phyloP scores from a whole-genome alignment of 1,284 basidiomycete species.

The Ganoderma lucidum region DNA sequence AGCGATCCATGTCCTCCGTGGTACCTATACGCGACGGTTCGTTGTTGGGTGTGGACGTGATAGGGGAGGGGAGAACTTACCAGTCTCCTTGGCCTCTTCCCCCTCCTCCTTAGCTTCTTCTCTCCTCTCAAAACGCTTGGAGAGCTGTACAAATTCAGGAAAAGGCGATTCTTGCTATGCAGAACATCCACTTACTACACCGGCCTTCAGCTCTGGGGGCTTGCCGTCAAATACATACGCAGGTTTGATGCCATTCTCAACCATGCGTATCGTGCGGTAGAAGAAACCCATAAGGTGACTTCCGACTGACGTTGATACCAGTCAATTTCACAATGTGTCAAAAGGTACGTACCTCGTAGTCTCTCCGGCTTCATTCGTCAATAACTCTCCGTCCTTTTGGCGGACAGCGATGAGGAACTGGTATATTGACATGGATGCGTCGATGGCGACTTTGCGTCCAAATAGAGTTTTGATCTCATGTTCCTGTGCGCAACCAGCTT shows the following conservation, averaged over 20 bases:
- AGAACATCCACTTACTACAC: constrained; percentile 75
- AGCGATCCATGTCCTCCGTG: constrained; percentile 91
- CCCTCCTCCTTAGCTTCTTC: constrained; percentile 95
- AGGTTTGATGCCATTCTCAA: constrained; percentile 99
- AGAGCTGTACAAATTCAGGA: constrained; percentile 61
- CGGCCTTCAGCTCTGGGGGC: constrained; percentile 96
- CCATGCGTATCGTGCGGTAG: constrained; percentile 96
- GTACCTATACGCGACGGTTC: constrained; percentile 58
- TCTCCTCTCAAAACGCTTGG: constrained; percentile 90
- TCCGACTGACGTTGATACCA: not conserved
- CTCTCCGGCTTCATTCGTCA: constrained; percentile 97
- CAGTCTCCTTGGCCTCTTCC: constrained; percentile 96
- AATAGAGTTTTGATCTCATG: constrained; percentile 98
- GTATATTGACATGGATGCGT: constrained; percentile 96
- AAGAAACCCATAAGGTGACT: constrained; percentile 99
- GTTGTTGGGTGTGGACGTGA: not conserved
- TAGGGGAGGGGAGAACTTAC: constrained; percentile 42
- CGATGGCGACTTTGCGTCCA: constrained; percentile 98
- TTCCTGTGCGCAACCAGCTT: constrained; percentile 53
- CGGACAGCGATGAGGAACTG: constrained; percentile 98
- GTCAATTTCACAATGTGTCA: not conserved
- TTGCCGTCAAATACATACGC: constrained; percentile 99
- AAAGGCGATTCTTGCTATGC: not conserved
- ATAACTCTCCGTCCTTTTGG: constrained; percentile 95
- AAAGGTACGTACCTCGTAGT: constrained; percentile 73